These are phyloP conservation scores for Ophiocordyceps camponoti-saundersi DNA, from an alignment of 2,329 filamentous ascomycete species.

Conservation along the genomic window DNA sequence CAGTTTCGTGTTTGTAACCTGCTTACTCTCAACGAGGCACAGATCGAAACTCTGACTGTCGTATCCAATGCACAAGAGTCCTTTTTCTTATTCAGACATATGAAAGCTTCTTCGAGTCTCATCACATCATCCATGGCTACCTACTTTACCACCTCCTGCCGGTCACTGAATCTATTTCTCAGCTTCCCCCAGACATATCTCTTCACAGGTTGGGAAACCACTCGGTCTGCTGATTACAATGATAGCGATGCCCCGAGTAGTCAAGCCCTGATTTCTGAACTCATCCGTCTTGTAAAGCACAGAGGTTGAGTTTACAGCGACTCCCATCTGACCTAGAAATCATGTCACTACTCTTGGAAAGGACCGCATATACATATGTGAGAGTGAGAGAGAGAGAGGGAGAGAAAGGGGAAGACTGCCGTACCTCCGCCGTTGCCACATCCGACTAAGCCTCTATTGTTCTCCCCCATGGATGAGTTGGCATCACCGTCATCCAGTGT, in stretches of 20 bases:
- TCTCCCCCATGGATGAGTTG: background rate
- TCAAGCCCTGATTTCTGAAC: background rate
- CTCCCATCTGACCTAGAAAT: background rate
- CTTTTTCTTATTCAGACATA: too few relatives aligned
- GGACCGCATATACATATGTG: too few relatives aligned
- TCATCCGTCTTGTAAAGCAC: background rate
- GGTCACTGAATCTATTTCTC: background rate
- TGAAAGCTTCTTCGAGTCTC: too few relatives aligned
- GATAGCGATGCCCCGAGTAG: background rate
- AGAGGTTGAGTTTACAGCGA: background rate
- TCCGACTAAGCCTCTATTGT: background rate
- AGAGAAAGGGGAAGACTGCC: background rate
- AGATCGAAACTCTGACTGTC: too few relatives aligned
- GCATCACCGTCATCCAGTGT: background rate
- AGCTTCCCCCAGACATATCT: background rate
- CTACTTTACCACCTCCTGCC: too few relatives aligned
- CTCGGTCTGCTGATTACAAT: background rate
- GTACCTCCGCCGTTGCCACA: background rate
- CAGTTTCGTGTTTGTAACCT: too few relatives aligned
- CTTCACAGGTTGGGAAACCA: background rate
- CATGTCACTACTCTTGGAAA: too few relatives aligned
- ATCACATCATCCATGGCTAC: too few relatives aligned
- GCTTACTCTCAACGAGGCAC: too few relatives aligned
- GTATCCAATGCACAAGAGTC: too few relatives aligned
- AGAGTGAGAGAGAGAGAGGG: too few relatives aligned